Evolutionary conservation across 768 basidiomycete species (phyloP).

Genomic region (Hypholoma sublateritium): DNA sequence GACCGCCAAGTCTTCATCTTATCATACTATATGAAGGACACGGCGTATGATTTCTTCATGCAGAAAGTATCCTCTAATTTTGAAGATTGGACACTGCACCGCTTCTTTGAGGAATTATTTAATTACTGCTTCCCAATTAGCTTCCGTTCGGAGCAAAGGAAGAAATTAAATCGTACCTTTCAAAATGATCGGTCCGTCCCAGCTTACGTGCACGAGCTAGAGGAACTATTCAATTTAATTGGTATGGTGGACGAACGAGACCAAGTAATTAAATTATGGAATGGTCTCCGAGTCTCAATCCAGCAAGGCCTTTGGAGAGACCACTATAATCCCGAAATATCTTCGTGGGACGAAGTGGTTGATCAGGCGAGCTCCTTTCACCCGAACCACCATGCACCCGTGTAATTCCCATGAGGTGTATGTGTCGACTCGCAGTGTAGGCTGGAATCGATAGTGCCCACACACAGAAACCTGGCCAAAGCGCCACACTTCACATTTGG

Average conservation of each 20-base stretch:
- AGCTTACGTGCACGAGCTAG: constrained; percentile 19
- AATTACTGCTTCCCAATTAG: constrained; percentile 36
- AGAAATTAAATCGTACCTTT: constrained; percentile 18
- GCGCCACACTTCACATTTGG: too few relatives aligned
- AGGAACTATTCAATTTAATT: constrained; percentile 33
- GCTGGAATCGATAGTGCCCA: too few relatives aligned
- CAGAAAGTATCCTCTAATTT: constrained; percentile 24
- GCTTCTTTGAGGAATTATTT: constrained; percentile 31
- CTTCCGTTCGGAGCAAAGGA: constrained; percentile 22
- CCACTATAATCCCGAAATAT: constrained; percentile 25
- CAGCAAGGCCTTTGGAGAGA: constrained; percentile 27
- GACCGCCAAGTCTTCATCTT: constrained; percentile 14
- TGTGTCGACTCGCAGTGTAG: too few relatives aligned
- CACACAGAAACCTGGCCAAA: too few relatives aligned
- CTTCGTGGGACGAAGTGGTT: constrained; percentile 15
- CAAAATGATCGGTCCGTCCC: constrained; percentile 28
- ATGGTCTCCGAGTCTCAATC: constrained; percentile 23
- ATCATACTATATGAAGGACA: constrained; percentile 26
- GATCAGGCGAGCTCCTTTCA: too few relatives aligned
- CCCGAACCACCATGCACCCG: too few relatives aligned
- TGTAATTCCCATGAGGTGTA: too few relatives aligned
- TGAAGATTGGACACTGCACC: constrained; percentile 21
- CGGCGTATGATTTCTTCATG: constrained; percentile 32
- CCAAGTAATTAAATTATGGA: constrained; percentile 33
- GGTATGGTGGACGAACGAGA: constrained; percentile 27